Conservation (phyloP, 345 rosid species). For the Eucalyptus brandiana region DNA sequence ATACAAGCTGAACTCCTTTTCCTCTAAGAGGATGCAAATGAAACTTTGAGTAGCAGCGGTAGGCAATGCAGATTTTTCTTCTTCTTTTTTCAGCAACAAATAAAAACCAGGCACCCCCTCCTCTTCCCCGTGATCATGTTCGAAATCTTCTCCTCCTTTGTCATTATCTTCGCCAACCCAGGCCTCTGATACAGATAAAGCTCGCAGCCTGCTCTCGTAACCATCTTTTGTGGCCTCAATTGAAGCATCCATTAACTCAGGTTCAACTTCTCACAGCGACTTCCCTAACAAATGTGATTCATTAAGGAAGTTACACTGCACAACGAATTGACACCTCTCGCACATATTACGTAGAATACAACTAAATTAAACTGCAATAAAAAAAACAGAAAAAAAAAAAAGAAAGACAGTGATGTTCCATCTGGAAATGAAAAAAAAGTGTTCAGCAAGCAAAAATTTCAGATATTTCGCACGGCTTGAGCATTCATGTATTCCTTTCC, state of each 20-base stretch:
- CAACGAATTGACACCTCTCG: not conserved
- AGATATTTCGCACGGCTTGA: too few relatives aligned
- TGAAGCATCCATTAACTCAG: slow-evolving; percentile 65
- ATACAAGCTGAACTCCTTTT: not conserved
- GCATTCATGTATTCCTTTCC: too few relatives aligned
- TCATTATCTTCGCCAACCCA: slow-evolving; percentile 10
- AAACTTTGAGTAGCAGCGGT: not conserved
- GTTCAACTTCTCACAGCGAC: slow-evolving; percentile 55
- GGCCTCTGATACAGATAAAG: slow-evolving; percentile 8
- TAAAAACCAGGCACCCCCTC: not conserved
- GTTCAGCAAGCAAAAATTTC: too few relatives aligned
- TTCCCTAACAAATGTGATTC: slow-evolving; percentile 30
- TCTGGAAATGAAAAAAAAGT: too few relatives aligned
- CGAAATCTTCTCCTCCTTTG: slow-evolving; percentile 13
- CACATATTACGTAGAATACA: too few relatives aligned
- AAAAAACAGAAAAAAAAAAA: too few relatives aligned
- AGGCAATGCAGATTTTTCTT: not conserved
- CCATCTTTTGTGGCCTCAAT: slow-evolving; percentile 68
- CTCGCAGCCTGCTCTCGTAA: slow-evolving; percentile 39
- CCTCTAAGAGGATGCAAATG: not conserved
- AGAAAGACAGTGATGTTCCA: too few relatives aligned
- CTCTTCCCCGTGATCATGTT: slow-evolving; percentile 36
- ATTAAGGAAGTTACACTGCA: not conserved
- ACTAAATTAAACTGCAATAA: too few relatives aligned
- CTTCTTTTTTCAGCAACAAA: not conserved